phyloP scores from a whole-genome alignment of 129 eudicot species.

The Flaveria ramosissima region DNA sequence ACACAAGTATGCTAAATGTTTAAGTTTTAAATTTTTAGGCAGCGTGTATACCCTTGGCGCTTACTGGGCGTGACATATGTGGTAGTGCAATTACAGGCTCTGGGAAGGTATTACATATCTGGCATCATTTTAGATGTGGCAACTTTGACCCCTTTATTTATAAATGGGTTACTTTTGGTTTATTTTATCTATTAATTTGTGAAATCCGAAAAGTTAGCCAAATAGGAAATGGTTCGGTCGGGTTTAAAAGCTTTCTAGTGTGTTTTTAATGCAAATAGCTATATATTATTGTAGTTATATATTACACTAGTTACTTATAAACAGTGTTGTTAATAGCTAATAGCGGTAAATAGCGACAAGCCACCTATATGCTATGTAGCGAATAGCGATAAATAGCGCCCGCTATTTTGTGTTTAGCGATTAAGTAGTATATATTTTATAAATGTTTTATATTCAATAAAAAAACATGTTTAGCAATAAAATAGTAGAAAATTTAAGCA shows the following conservation, averaged over 20 bases:
- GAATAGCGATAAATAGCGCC: no score
- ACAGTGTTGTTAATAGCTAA: no score
- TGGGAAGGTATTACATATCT: slow-evolving; percentile 68
- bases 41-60: slow-evolving; percentile 91
- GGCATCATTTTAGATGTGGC: neutral
- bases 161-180: neutral
- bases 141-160: neutral
- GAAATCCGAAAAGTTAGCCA: neutral
- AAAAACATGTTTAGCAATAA: no score
- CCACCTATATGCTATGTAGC: no score
- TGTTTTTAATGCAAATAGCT: slow-evolving; percentile 1
- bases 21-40: slow-evolving; percentile 52
- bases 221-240: neutral
- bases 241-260: neutral
- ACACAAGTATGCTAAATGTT: neutral
- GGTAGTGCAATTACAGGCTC: slow-evolving; percentile 97
- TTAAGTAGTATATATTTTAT: no score
- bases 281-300: neutral
- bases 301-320: neutral
- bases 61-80: slow-evolving; percentile 92
- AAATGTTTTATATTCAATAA: no score
- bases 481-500: no score
- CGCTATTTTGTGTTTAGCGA: no score
- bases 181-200: neutral
- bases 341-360: no score